Base-by-base conservation (phyloP, 75 land plant species). In the Picea sitchensis region DNA sequence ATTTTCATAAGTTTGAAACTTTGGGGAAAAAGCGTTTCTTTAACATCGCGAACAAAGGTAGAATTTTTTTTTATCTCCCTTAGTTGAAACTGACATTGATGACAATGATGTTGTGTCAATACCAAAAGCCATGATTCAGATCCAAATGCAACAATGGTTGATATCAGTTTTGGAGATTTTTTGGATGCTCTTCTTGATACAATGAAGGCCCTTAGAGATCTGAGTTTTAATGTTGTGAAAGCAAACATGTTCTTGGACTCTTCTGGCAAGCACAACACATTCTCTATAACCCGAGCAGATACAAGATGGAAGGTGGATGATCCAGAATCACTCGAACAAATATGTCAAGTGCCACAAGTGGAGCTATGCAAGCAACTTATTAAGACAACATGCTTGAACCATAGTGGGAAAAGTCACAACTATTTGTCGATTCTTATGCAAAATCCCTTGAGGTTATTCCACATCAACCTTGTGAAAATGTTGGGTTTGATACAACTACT, bases 91-190 rank as follows among this genome's bases (percentile, higher is more conserved):
- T 26, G 26, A 26, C 26, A 26, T 26, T 9, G 36, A 4, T 69
- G 73, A 38, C n/a, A 69, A 9, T 64, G 91, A 87, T 71, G 65
- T 76, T 47, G 63, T 87, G 81, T 98, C 98, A 12, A 88, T 83
- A 61, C 99, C 99, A n/a, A 92, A 84, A 81, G 98, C 95, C 56
- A 80, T 84, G 15, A 97, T 97, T 90, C 95, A 23, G 98, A 95
- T 78, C 89, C 94, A 3, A 75, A 95, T 83, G 94, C 98, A 65
- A 97, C 99, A 26, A 81, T 93, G 12, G 96, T 97, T 76, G 96
- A 97, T 81, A 84, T 97, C 13, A 95, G 94, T 38, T 97, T 93
- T 82, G 99, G 99, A 2, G 96, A 97, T 80, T 92, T 95, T 31
- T 88, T 97, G 58, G 99, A 95, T 30, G 92, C 94, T 69, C 95